A percentile compares a stretch with the other conserved stretches of the same genome.
Evolutionary conservation across 2,329 filamentous ascomycete genomes (phyloP).

Genomic region (Ophiostoma sp.): DNA sequence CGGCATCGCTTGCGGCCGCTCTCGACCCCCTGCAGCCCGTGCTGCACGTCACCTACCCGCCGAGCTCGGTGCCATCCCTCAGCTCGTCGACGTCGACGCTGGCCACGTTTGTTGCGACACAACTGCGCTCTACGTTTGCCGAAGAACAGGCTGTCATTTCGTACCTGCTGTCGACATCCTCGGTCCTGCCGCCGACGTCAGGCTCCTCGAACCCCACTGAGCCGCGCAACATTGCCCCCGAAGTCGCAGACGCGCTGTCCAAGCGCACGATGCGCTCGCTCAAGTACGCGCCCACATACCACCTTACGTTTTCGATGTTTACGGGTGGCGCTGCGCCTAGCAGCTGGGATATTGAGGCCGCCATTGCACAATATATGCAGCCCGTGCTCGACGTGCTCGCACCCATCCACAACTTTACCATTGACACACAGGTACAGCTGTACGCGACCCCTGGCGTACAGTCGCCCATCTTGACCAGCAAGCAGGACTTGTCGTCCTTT

Average conservation of each 20-base stretch:
- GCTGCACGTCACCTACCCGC: constrained; percentile 72
- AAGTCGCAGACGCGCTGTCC: constrained; percentile 51
- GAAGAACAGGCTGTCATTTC: constrained; percentile 87
- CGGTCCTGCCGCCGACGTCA: constrained; percentile 38
- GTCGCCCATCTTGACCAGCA: constrained; percentile 58
- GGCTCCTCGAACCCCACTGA: constrained; percentile 22
- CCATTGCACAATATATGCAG: constrained; percentile 72
- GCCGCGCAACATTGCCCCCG: constrained; percentile 44
- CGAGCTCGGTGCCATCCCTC: constrained; percentile 59
- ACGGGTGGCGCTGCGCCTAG: constrained; percentile 72
- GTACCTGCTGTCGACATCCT: constrained; percentile 59
- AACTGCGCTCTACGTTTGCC: constrained; percentile 70
- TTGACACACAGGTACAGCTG: constrained; percentile 92
- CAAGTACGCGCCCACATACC: constrained; percentile 89
- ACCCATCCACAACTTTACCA: constrained; percentile 87
- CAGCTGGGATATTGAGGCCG: constrained; percentile 83
- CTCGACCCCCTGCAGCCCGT: constrained; percentile 64
- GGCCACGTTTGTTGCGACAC: constrained; percentile 70
- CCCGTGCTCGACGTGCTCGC: constrained; percentile 75
- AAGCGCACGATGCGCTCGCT: constrained; percentile 77
- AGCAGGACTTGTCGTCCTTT: constrained; percentile 86
- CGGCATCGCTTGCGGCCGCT: constrained; percentile 47
- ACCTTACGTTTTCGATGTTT: constrained; percentile 93
- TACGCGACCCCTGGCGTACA: constrained; percentile 70
- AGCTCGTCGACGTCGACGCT: constrained; percentile 67